Evolutionary conservation across 371 early-diverging fungal genomes (phyloP).

Genomic region (Catenaria anguillulae): DNA sequence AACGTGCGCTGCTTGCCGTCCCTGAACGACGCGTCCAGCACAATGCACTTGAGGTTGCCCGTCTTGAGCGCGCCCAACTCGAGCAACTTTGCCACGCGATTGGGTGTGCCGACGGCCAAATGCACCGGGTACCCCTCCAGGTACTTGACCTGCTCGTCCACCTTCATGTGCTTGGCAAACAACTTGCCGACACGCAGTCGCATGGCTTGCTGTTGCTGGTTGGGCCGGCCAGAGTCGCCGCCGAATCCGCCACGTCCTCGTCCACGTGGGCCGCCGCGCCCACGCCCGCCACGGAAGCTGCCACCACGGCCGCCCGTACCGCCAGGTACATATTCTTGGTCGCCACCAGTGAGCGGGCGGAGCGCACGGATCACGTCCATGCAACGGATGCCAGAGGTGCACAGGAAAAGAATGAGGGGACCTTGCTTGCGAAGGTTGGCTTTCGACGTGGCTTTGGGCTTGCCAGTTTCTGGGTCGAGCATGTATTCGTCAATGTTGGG

Average conservation of each 20-base stretch:
- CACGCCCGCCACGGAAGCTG: not conserved
- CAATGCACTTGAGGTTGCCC: conserved; percentile 45
- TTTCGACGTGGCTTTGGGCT: conserved; percentile 26
- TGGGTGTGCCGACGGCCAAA: conserved; percentile 69
- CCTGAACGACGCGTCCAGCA: conserved; percentile 48
- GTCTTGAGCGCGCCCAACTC: conserved; percentile 41
- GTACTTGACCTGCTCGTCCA: conserved; percentile 48
- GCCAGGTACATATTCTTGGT: not conserved
- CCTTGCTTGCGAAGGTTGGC: conserved; percentile 33
- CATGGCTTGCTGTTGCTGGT: not conserved
- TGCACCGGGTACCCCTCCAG: conserved; percentile 43
- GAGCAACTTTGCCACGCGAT: conserved; percentile 52
- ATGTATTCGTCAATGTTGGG: not conserved
- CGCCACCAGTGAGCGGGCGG: conserved; percentile 12
- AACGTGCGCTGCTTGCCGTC: conserved; percentile 63
- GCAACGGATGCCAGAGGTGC: conserved; percentile 57
- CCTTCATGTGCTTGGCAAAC: conserved; percentile 73
- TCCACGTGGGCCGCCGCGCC: no score
- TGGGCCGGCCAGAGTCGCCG: not conserved
- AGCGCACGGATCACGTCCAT: conserved; percentile 46
- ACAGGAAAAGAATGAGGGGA: conserved; percentile 52
- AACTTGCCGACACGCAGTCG: conserved; percentile 40
- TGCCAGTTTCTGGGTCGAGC: not conserved
- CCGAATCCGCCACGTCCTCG: not conserved
- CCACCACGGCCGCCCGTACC: not conserved